Evolutionary conservation across 257 asterid species (phyloP), one percentile per base, ranked within the genome.

Genomic region (Solanum sitiens): DNA sequence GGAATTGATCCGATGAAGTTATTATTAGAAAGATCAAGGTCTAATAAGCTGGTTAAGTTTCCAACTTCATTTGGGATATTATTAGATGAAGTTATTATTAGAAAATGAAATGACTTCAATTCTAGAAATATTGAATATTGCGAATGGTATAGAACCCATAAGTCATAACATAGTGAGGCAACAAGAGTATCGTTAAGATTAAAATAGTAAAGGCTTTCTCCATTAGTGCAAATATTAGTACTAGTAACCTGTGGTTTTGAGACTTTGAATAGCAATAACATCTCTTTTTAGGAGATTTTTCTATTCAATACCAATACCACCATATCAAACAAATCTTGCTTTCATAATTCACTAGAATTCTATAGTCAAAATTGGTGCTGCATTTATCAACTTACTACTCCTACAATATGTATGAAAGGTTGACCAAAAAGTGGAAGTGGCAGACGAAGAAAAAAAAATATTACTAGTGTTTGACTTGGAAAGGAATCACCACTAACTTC

Each of bases 1-100:
- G 18, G 53, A 45, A 45, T 45, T 45, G 53, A 45, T 45, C 53
- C 18, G 12, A 45, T 45, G 2, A 45, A 45, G 53, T 45, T 45
- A 13, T 18, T 18, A 6, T 7, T 0, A 56, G 10, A 7, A 18
- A 56, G 65, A 0, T 3, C 1, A 18, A 56, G n/a, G 10, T 18
- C 65, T 7, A 7, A 7, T 3, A 56, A 18, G 65, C 65, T 56
- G 65, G 11, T 56, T 56, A 56, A 56, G 65, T 18, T 56, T 3
- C 65, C 65, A 56, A 56, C 65, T 56, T 56, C 65, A 18, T 56
- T 56, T 18, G 65, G n/a, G n/a, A n/a, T n/a, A n/a, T n/a, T n/a
- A n/a, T n/a, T n/a, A n/a, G n/a, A n/a, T n/a, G n/a, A n/a, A n/a
- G n/a, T n/a, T n/a, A n/a, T n/a, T n/a, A n/a, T n/a, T n/a, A n/a